Evolutionary conservation across 108 stramenopile genomes (phyloP), one percentile per base, ranked within the genome.

Genomic region (Cyclotella atomus): DNA sequence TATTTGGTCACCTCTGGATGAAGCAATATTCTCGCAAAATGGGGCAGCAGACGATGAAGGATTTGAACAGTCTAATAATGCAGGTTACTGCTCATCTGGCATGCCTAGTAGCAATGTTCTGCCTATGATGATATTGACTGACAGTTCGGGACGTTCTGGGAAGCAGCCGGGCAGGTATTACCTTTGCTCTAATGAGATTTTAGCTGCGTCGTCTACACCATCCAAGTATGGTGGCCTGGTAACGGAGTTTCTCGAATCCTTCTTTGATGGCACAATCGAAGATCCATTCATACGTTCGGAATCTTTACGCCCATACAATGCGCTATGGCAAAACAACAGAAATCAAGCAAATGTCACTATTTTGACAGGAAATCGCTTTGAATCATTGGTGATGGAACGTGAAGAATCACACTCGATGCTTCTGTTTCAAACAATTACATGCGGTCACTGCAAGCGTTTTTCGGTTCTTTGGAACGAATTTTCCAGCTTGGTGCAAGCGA

Each of bases 401-500:
- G 32, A 71, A 33, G 73, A 79, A 24, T 66, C 68, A 10, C 87
- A 92, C 67, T 78, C 83, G 17, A 83, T 92, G 43, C 35, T 90
- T 12, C 75, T 83, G 7, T 50, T 90, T 2, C 79, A 85, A 50
- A 59, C 86, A 28, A 81, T 85, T 0, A 84, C 87, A 12, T 92
- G 91, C 73, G 91, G 91, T 10, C 91, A 92, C 65, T 92, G 89
- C 76, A 92, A 92, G 65, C 84, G 91, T 10, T 90, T 92, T 45
- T 76, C 80, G 14, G 71, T 82, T 21, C 41, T 89, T 3, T 92
- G 86, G 86, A 90, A 90, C 68, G 70, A 81, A 34, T 72, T 92
- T 36, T 76, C 77, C 9, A 65, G 70, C 17, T 59, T 92, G 64
- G 55, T 92, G 15, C 53, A 78, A 32, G 65, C 76, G 41, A 33